Conservation (phyloP, 2,329 filamentous ascomycete species). For the Didymella keratinophila region DNA sequence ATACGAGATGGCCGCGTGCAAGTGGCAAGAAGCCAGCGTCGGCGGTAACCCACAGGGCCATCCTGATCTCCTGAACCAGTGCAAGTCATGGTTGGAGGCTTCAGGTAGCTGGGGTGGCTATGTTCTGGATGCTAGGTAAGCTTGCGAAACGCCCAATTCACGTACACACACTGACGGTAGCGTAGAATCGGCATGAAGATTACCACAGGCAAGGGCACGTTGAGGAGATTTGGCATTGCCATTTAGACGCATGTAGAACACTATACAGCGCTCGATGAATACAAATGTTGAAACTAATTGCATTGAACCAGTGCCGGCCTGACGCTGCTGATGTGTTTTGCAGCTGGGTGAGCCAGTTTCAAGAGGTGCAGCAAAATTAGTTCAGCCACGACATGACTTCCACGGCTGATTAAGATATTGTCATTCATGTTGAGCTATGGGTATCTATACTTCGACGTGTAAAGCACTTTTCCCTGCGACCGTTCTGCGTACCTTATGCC, state of each 20-base stretch:
- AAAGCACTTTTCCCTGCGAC: constrained; percentile 11
- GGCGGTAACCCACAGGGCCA: constrained; percentile 48
- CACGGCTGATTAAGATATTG: background rate
- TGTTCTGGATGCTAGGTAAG: constrained; percentile 72
- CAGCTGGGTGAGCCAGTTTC: background rate
- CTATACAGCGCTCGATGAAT: background rate
- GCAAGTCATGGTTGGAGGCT: constrained; percentile 70
- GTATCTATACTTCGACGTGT: constrained; percentile 16
- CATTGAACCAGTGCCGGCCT: too few species aligned
- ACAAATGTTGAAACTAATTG: background rate
- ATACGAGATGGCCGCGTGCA: constrained; percentile 85
- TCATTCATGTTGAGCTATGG: constrained; percentile 6
- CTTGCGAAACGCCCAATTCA: constrained; percentile 1
- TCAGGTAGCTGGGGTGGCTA: constrained; percentile 75
- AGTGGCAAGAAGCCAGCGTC: constrained; percentile 72
- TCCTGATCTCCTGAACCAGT: constrained; percentile 64
- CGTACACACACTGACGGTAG: background rate
- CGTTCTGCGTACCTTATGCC: background rate
- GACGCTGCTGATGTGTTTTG: background rate
- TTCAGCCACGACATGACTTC: background rate
- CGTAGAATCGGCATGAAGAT: constrained; percentile 71
- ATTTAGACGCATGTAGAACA: constrained; percentile 1
- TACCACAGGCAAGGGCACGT: constrained; percentile 71
- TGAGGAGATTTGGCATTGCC: constrained; percentile 52
- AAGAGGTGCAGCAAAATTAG: background rate